Percentiles rank a stretch among this genome's conserved stretches.
Evolutionary conservation across 352 stramenopile genomes (phyloP).

Genomic region (Phytophthora pinifolia): DNA sequence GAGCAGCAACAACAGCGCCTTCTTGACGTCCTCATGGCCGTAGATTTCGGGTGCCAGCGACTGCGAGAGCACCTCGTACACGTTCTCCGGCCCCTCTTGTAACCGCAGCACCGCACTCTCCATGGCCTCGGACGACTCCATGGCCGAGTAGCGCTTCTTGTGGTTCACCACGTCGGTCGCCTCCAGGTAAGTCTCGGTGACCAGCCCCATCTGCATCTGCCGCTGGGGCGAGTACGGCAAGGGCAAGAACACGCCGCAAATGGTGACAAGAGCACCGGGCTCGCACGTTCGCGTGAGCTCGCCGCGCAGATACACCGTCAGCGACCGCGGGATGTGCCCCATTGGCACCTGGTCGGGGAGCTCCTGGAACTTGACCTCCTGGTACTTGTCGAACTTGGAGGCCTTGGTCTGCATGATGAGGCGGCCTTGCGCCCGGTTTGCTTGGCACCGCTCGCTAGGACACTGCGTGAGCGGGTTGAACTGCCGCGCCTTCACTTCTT

Average conservation of each 20-base stretch:
- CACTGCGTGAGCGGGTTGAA: conserved; percentile 95
- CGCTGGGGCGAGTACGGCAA: conserved; percentile 90
- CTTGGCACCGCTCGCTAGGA: conserved; percentile 87
- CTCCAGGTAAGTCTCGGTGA: conserved; percentile 98
- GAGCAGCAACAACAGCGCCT: conserved; percentile 97
- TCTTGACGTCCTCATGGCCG: conserved; percentile 99
- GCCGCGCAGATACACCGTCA: conserved; percentile 92
- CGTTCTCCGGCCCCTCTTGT: conserved; percentile 63
- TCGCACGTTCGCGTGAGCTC: conserved; percentile 93
- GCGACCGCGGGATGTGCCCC: conserved; percentile 95
- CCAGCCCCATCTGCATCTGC: conserved; percentile 96
- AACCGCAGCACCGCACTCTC: conserved; percentile 71
- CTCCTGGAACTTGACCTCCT: conserved; percentile 98
- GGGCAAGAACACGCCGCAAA: conserved; percentile 97
- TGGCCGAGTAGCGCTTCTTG: conserved; percentile 97
- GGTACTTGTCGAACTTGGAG: conserved; percentile 99
- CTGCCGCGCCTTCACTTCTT: conserved; percentile 92
- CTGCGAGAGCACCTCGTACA: conserved; percentile 94
- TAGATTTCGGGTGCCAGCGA: conserved; percentile 99
- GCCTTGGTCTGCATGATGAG: conserved; percentile 96
- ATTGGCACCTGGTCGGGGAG: conserved; percentile 95
- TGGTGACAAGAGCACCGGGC: conserved; percentile 96
- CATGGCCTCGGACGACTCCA: conserved; percentile 85
- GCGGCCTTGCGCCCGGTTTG: conserved; percentile 73
- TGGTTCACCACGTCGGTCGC: conserved; percentile 95